These are phyloP conservation scores for Pseudoturritis turrita DNA, from an alignment of 345 rosid genomes.

Conservation along the genomic window DNA sequence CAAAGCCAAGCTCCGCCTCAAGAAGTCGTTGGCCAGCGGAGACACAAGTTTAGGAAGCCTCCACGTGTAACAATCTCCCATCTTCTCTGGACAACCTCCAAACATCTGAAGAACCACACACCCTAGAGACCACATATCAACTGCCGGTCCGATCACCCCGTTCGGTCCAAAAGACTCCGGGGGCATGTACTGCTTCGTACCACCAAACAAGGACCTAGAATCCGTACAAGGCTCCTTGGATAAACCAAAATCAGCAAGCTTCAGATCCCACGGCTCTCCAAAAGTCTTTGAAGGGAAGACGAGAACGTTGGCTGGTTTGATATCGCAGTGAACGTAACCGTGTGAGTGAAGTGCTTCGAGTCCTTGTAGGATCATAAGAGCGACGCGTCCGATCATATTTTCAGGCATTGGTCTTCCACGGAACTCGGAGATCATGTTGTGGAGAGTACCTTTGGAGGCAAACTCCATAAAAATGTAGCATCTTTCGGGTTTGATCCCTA, in stretches of 20 bases:
- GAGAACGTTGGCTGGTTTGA: neutral
- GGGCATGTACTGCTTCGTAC: neutral
- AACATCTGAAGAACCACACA: conserved; percentile 13
- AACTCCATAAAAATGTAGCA: neutral
- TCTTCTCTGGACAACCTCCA: neutral
- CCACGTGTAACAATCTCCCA: neutral
- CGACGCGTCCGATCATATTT: neutral
- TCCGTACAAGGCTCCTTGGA: neutral
- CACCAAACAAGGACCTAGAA: neutral
- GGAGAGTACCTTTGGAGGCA: neutral
- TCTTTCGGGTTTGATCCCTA: neutral
- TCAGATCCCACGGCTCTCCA: neutral
- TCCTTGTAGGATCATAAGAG: neutral
- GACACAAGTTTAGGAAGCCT: neutral
- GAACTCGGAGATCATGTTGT: neutral
- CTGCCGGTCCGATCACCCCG: neutral
- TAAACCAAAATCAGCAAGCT: neutral
- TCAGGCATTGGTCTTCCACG: neutral
- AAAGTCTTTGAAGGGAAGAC: neutral
- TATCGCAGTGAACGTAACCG: neutral
- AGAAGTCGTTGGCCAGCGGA: neutral
- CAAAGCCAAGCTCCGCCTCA: neutral
- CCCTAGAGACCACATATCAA: conserved; percentile 3
- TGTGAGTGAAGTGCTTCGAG: neutral
- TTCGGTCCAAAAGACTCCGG: neutral